Conservation (phyloP, 1,284 basidiomycete species). For the Leccinum griseonigrum region DNA sequence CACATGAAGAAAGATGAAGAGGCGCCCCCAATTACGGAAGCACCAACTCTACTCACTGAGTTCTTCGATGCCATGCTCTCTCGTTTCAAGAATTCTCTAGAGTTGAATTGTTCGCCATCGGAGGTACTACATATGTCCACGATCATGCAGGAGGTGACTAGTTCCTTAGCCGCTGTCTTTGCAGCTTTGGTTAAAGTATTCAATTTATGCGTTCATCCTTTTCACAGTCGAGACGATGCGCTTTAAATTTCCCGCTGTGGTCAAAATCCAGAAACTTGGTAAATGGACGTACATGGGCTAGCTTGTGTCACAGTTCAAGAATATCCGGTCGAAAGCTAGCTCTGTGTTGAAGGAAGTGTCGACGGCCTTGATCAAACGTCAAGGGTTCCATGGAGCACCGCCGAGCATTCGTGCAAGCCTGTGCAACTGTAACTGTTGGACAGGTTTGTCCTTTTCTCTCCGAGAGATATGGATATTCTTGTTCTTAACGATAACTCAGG, state of each 20-base stretch:
- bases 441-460: constrained; percentile 38
- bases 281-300: constrained; percentile 31
- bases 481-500: constrained; percentile 36
- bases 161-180: neutral
- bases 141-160: constrained; percentile 66
- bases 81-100: constrained; percentile 47
- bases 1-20: constrained; percentile 68
- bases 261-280: constrained; percentile 72
- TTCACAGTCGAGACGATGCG: constrained; percentile 62
- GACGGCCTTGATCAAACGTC: constrained; percentile 41
- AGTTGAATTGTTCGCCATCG: constrained; percentile 37
- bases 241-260: constrained; percentile 64
- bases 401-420: constrained; percentile 50
- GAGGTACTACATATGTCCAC: constrained; percentile 68
- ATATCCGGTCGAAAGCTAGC: constrained; percentile 51
- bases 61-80: constrained; percentile 63
- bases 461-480: neutral
- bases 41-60: constrained; percentile 49
- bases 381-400: constrained; percentile 52
- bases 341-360: constrained; percentile 58
- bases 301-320: constrained; percentile 66
- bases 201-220: constrained; percentile 60
- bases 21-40: constrained; percentile 55
- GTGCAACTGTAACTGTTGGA: constrained; percentile 38
- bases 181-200: constrained; percentile 6